Conservation (phyloP, 345 rosid species). For the Hevea brasiliensis region DNA sequence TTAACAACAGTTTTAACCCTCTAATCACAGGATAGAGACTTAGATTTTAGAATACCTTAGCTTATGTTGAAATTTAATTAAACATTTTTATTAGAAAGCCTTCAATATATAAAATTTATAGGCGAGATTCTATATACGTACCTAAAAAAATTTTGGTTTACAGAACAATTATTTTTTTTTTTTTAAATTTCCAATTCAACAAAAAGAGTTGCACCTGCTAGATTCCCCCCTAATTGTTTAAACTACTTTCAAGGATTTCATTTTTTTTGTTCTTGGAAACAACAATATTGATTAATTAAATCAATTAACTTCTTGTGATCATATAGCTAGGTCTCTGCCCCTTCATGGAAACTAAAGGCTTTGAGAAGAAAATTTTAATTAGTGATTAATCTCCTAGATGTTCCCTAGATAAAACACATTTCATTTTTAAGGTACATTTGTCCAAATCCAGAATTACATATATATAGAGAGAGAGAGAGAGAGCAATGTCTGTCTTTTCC, state of each 20-base stretch:
- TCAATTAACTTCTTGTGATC: not conserved
- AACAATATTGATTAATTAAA: not conserved
- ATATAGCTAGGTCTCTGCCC: not conserved
- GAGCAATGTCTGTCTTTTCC: slow-evolving; percentile 4
- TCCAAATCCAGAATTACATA: slow-evolving; percentile 3
- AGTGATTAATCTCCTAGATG: not conserved
- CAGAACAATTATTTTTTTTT: too few relatives aligned
- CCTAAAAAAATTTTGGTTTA: too few relatives aligned
- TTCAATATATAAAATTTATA: too few relatives aligned
- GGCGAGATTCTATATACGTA: too few relatives aligned
- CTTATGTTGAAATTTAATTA: too few relatives aligned
- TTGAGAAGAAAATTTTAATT: not conserved
- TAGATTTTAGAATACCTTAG: too few relatives aligned
- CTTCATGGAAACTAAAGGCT: not conserved
- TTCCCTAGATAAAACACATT: slow-evolving; percentile 9
- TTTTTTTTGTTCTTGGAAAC: not conserved
- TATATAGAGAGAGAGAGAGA: too few relatives aligned
- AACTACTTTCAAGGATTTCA: not conserved
- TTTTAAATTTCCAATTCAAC: too few relatives aligned
- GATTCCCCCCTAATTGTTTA: not conserved
- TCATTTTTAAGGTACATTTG: slow-evolving; percentile 2
- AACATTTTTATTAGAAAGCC: too few relatives aligned
- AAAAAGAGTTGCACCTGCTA: too few relatives aligned
- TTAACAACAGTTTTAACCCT: too few relatives aligned
- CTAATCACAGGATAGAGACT: too few relatives aligned